Percentiles rank a stretch among this genome's conserved stretches.
Evolutionary conservation across 495 filamentous ascomycete genomes (phyloP).

Genomic region (Penicillium bovifimosum): DNA sequence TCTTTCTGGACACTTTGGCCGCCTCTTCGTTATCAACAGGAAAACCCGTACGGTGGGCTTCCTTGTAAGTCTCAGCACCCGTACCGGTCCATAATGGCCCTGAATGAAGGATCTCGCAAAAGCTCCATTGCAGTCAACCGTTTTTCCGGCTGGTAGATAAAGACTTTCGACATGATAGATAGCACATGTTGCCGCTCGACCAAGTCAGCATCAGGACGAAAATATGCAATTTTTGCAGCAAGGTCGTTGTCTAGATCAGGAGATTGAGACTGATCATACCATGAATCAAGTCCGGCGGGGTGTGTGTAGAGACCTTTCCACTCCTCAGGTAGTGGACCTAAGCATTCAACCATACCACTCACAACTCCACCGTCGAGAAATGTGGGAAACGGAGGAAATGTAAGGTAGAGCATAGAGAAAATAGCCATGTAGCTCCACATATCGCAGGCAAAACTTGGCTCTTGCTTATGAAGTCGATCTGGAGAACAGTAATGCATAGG

Average conservation of each 20-base stretch:
- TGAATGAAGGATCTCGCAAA: conserved; percentile 22
- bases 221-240: conserved; percentile 16
- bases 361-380: conserved; percentile 6
- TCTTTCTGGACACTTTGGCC: too few relatives aligned
- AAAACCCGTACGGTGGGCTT: too few relatives aligned
- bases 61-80: conserved; percentile 13
- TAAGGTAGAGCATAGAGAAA: conserved; percentile 13
- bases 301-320: conserved; percentile 10
- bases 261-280: conserved; percentile 10
- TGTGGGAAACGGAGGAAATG: conserved; percentile 11
- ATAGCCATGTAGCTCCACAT: conserved; percentile 15
- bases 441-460: conserved; percentile 14
- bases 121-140: conserved; percentile 15
- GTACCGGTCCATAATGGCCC: conserved; percentile 21
- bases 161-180: conserved; percentile 24
- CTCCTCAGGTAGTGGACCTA: conserved; percentile 12
- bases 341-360: conserved; percentile 12
- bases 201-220: conserved; percentile 17
- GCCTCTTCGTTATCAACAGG: too few relatives aligned
- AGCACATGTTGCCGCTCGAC: conserved; percentile 19
- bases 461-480: conserved; percentile 11
- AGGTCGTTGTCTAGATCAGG: conserved; percentile 9
- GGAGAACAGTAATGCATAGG: conserved; percentile 13
- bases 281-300: conserved; percentile 12
- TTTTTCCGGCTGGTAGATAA: conserved; percentile 17